Conservation (phyloP, 2,329 filamentous ascomycete genomes). For the Neonectria punicea region DNA sequence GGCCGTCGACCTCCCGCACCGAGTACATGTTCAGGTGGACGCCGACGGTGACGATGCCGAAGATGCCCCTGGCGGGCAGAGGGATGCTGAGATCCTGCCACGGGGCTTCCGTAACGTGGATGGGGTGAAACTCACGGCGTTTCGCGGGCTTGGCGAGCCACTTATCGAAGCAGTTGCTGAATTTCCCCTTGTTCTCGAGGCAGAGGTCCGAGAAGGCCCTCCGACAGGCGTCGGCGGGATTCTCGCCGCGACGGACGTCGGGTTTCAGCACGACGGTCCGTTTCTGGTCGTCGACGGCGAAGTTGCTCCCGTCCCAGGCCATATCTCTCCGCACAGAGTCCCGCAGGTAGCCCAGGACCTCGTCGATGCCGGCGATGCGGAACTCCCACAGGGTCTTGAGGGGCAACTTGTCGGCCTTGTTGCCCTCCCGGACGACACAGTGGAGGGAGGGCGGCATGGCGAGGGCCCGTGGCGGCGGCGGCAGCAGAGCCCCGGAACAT, state of each 20-base stretch:
- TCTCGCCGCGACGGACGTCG: slow-evolving; percentile 30
- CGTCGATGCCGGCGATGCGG: slow-evolving; percentile 29
- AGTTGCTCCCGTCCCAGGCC: slow-evolving; percentile 28
- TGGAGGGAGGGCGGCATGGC: slow-evolving; percentile 29
- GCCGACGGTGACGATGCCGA: slow-evolving; percentile 50
- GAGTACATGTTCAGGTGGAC: slow-evolving; percentile 52
- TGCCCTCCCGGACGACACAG: slow-evolving; percentile 31
- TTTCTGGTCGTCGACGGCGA: slow-evolving; percentile 17
- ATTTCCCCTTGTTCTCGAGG: slow-evolving; percentile 37
- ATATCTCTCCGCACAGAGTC: slow-evolving; percentile 26
- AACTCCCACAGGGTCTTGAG: slow-evolving; percentile 29
- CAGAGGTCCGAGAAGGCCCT: slow-evolving; percentile 39
- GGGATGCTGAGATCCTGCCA: slow-evolving; percentile 44
- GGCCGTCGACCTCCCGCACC: slow-evolving; percentile 35
- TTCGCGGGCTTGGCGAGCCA: slow-evolving; percentile 40
- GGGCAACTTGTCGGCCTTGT: slow-evolving; percentile 29
- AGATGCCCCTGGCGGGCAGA: slow-evolving; percentile 47
- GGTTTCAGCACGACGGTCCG: slow-evolving; percentile 37
- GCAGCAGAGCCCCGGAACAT: slow-evolving; percentile 17
- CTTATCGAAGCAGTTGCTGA: slow-evolving; percentile 40
- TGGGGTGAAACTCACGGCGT: slow-evolving; percentile 42
- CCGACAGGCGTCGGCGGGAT: slow-evolving; percentile 16
- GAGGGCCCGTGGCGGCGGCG: slow-evolving; percentile 1
- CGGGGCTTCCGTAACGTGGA: slow-evolving; percentile 39
- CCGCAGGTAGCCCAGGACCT: slow-evolving; percentile 35